Base-by-base conservation (phyloP, 345 rosid species). In the Geranium rotundifolium region DNA sequence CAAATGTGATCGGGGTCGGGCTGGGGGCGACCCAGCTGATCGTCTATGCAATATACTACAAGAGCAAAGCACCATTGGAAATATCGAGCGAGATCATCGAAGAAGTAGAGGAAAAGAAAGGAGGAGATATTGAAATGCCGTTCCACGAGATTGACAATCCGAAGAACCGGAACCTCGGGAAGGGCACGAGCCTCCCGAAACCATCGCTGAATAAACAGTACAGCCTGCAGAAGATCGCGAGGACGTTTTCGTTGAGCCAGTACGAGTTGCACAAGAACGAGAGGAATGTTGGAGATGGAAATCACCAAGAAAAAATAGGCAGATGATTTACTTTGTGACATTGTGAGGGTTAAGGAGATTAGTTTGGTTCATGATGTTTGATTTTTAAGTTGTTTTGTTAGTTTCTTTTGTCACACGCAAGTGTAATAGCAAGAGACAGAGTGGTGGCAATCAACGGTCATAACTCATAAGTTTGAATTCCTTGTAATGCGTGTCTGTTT, bases 1-100 rank as follows among this genome's bases (percentile, higher is more conserved):
- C 90, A 49, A 82, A 76, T 58, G 75, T 68, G 5, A 55, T 65
- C 0, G 90, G 87, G 2, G 79, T 82, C 63, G 58, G 72, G 34
- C 13, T 85, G 62, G 85, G 90, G 6, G 65, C 73, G 17, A 74
- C 75, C 4, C 90, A 85, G 58, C 60, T 85, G 67, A 79, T 79
- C 18, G 60, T 85, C 19, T 82, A 82, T 37, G n/a, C 59, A 12
- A 68, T 67, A 4, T 34, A 34, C 1, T 81, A 81, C 75, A 82
- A 70, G 67, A 71, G 65, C 66, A 74, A 76, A 67, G 30, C 81
- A 2, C 14, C 0, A 5, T 46, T 76, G 27, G 1, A 61, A 23
- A 67, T 63, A 55, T 29, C 27, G 27, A 23, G 27, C 27, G 27
- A 23, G 27, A 23, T 23, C 27, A 23, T 73, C 41, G 41, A 4